Percentiles rank a stretch among this genome's conserved stretches.
phyloP scores from a whole-genome alignment of 2,329 filamentous ascomycete genomes.

The Knufia fluminis region DNA sequence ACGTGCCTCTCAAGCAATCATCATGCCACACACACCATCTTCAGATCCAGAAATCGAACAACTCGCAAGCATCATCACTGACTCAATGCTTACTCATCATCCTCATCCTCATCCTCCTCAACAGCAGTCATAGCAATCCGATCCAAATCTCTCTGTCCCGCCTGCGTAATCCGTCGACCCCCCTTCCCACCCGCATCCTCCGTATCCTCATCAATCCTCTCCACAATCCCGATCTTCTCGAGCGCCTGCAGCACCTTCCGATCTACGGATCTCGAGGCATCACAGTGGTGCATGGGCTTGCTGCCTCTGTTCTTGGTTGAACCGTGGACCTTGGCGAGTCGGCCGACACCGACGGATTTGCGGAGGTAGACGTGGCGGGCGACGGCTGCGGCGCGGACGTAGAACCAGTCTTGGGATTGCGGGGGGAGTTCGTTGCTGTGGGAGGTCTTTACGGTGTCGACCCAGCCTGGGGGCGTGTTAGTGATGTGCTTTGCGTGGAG shows the following conservation, averaged over 20 bases:
- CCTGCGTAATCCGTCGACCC: constrained; percentile 95
- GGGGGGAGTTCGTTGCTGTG: constrained; percentile 94
- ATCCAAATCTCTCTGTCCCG: constrained; percentile 98
- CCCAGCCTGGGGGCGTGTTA: constrained; percentile 61
- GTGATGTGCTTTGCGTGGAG: neutral
- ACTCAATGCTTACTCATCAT: constrained; percentile 31
- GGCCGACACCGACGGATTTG: constrained; percentile 98
- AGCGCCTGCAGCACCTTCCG: constrained; percentile 95
- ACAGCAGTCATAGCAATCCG: constrained; percentile 76
- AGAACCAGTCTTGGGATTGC: constrained; percentile 95
- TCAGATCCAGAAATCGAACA: constrained; percentile 1
- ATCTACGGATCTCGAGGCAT: constrained; percentile 91
- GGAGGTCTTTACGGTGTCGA: constrained; percentile 98
- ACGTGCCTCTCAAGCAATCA: neutral
- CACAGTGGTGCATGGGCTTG: constrained; percentile 86
- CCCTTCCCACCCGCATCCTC: constrained; percentile 82
- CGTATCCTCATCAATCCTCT: constrained; percentile 74
- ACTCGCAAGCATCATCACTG: neutral
- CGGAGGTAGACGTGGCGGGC: constrained; percentile 98
- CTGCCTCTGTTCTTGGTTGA: constrained; percentile 94
- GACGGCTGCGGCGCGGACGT: constrained; percentile 82
- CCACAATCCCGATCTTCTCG: constrained; percentile 98
- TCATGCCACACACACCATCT: neutral
- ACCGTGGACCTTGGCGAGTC: constrained; percentile 93
- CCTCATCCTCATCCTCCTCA: constrained; percentile 60